Evolutionary conservation across 1,139 yeast genomes (phyloP).

Genomic region (Yamadazyma conglobata): DNA sequence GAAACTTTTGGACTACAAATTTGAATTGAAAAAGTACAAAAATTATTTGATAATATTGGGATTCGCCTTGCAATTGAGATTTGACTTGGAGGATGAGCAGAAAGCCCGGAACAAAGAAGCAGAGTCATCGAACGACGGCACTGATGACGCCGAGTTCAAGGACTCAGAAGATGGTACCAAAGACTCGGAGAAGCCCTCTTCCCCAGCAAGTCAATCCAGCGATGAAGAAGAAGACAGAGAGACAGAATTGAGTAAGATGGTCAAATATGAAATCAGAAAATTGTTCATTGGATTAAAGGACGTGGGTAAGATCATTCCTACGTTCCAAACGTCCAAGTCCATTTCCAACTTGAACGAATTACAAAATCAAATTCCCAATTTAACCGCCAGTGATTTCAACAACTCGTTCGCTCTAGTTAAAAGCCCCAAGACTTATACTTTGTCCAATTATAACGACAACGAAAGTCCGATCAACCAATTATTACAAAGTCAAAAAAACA

Average conservation of each 20-base stretch:
- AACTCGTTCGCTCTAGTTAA: conserved; percentile 32
- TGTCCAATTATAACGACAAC: conserved; percentile 35
- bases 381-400: conserved; percentile 17
- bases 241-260: conserved; percentile 34
- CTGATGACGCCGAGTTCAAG: conserved; percentile 6
- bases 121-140: conserved; percentile 4
- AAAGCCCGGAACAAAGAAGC: conserved; percentile 9
- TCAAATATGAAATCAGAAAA: conserved; percentile 36
- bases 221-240: conserved; percentile 17
- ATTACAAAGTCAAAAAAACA: conserved; percentile 21
- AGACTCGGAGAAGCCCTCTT: not conserved
- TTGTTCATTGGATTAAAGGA: conserved; percentile 35
- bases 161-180: conserved; percentile 7
- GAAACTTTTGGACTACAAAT: conserved; percentile 40
- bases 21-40: conserved; percentile 45
- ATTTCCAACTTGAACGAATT: conserved; percentile 28
- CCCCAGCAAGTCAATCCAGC: conserved; percentile 1
- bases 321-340: conserved; percentile 33
- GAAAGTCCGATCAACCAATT: conserved; percentile 41
- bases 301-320: conserved; percentile 36
- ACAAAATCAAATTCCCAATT: conserved; percentile 17
- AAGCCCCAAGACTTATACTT: conserved; percentile 43
- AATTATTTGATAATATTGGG: conserved; percentile 45
- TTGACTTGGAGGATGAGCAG: conserved; percentile 39
- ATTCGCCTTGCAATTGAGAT: conserved; percentile 46